A percentile compares a stretch with the other conserved stretches of the same genome.
Conservation (phyloP, 2,329 filamentous ascomycete genomes). For the Claviceps cyperi region DNA sequence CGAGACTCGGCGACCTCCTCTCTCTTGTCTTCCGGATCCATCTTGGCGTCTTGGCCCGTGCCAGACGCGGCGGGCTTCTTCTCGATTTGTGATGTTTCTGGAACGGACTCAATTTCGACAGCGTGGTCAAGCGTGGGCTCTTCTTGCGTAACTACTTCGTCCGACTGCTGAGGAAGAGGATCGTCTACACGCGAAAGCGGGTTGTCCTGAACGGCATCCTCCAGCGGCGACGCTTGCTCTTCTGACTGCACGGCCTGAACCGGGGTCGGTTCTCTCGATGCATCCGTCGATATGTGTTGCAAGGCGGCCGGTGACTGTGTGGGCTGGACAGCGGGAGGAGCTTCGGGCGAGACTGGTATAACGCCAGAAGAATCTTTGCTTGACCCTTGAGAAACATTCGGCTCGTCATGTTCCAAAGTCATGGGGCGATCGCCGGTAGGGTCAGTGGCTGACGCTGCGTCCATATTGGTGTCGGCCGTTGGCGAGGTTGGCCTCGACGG, state of each 20-base stretch:
- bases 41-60: too few species aligned
- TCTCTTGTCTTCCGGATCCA: too few species aligned
- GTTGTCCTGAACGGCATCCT: neutral
- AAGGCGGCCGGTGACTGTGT: neutral
- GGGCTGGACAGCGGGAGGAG: neutral
- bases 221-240: neutral
- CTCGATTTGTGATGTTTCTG: conserved; percentile 15
- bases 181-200: neutral
- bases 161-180: neutral
- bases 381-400: neutral
- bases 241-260: neutral
- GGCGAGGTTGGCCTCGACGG: conserved; percentile 10
- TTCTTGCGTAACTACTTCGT: neutral
- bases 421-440: neutral
- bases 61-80: conserved; percentile 1
- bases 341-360: neutral
- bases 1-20: conserved; percentile 11
- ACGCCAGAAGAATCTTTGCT: neutral
- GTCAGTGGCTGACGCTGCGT: neutral
- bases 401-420: neutral
- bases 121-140: neutral
- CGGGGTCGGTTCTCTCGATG: neutral
- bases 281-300: neutral
- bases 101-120: neutral
- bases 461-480: neutral